Conservation (phyloP, 2,329 filamentous ascomycete genomes). For the Cladosporium halotolerans region DNA sequence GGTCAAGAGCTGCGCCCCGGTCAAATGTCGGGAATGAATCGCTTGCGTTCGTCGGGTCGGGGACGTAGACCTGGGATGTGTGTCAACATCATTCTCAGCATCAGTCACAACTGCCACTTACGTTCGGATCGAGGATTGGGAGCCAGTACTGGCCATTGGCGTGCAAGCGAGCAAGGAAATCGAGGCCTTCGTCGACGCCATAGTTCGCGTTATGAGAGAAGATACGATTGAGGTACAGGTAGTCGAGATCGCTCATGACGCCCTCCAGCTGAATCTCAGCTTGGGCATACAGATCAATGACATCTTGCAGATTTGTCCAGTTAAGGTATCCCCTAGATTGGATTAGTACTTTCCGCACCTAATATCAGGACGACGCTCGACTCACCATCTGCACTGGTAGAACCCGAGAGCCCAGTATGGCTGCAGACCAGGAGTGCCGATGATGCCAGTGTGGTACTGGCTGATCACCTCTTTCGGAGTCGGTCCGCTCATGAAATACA, state of each 20-base stretch:
- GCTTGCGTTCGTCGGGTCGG: slow-evolving; percentile 57
- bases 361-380: background rate
- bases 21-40: slow-evolving; percentile 51
- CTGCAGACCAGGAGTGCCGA: slow-evolving; percentile 22
- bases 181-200: slow-evolving; percentile 47
- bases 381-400: slow-evolving; percentile 20
- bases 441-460: slow-evolving; percentile 21
- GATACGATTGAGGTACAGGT: slow-evolving; percentile 52
- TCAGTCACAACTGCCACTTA: too few relatives aligned
- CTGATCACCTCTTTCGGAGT: slow-evolving; percentile 20
- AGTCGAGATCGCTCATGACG: slow-evolving; percentile 40
- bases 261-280: slow-evolving; percentile 42
- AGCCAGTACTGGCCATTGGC: slow-evolving; percentile 50
- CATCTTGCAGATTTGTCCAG: slow-evolving; percentile 57
- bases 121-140: slow-evolving; percentile 54
- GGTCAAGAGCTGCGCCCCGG: slow-evolving; percentile 43
- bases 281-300: slow-evolving; percentile 44
- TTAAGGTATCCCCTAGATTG: background rate
- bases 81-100: too few relatives aligned
- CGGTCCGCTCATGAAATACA: slow-evolving; percentile 21
- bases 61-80: slow-evolving; percentile 50
- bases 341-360: slow-evolving; percentile 48
- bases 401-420: slow-evolving; percentile 25
- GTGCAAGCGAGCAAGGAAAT: slow-evolving; percentile 48
- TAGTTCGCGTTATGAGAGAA: slow-evolving; percentile 53